Base-by-base conservation (phyloP, 371 early-diverging fungal species). In the Mucor saturninus region DNA sequence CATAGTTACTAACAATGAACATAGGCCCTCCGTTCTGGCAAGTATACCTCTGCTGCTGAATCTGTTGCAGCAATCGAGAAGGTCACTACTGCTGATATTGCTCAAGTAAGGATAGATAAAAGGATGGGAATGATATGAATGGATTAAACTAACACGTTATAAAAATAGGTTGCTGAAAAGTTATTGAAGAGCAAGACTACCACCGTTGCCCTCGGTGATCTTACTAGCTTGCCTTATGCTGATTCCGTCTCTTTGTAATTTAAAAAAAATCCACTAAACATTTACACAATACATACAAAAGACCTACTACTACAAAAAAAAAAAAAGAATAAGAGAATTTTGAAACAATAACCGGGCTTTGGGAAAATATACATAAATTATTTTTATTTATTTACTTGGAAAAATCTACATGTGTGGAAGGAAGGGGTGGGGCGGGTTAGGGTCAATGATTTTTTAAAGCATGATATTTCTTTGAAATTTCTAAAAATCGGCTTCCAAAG, bases 171-270 rank as follows among this genome's bases (percentile, higher is more conserved):
- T 57, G 93, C 92, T 40, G 80, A 88, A 67, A 77, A 81, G 59
- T 74, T 90, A 56, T 79, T 92, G 72, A 75, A 81, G 69, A 77
- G 88, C 69, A 92, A 91, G 86, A 87, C 94, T 15, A 89, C 90
- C 52, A 86, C 89, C 54, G 94, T 92, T 54, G 90, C 94, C 21
- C 72, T 89, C 58, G 95, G 95, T 67, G 87, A 93, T 73, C 74
- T 90, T 52, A 80, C 80, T 70, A 78, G 80, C 69, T 88, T 94
- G 42, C 93, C 96, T 65, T 95, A 92, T 76, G 89, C 89, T 74
- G 93, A 93, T 68, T 90, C 93, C 54, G 84, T 95, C 69, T 84
- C 82, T 61, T 75, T 81, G 57, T 81, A 81, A 81, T 56, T 64
- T 40, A 49, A 60, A 31, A 50, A 63, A 42, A 55, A 56, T 21